Conservation (phyloP, 2,329 filamentous ascomycete genomes). For the Clonostachys rhizophaga region DNA sequence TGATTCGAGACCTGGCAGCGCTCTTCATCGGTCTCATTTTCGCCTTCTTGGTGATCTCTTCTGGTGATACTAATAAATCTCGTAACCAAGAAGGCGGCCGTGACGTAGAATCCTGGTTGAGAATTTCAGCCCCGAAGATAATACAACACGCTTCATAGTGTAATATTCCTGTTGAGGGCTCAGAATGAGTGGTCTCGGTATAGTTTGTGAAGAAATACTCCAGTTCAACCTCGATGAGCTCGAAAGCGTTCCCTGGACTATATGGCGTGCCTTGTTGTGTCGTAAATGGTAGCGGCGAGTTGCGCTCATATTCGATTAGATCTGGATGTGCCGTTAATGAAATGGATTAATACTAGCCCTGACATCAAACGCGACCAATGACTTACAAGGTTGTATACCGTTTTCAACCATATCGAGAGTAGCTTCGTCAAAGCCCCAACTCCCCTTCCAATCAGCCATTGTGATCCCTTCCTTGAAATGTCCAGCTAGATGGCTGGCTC, state of each 20-base stretch:
- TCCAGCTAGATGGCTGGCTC: conserved; percentile 16
- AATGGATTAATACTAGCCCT: too few species aligned
- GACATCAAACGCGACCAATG: not conserved
- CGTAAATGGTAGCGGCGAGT: conserved; percentile 12
- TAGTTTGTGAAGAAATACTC: conserved; percentile 13
- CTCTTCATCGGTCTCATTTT: conserved; percentile 14
- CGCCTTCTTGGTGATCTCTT: conserved; percentile 6
- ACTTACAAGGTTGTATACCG: conserved; percentile 31
- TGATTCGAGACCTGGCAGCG: conserved; percentile 9
- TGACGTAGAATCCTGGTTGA: too few species aligned
- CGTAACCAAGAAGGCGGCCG: conserved; percentile 11
- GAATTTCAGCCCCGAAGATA: conserved; percentile 15
- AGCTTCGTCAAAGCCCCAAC: conserved; percentile 14
- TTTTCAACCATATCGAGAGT: conserved; percentile 30
- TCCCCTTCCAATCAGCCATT: conserved; percentile 20
- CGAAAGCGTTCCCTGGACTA: conserved; percentile 18
- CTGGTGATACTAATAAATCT: conserved; percentile 12
- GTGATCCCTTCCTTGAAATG: conserved; percentile 17
- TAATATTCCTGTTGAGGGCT: conserved; percentile 5
- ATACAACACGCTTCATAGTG: conserved; percentile 17
- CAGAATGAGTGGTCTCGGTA: too few species aligned
- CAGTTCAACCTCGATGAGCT: conserved; percentile 26
- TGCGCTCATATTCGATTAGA: conserved; percentile 11
- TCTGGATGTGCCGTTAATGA: not conserved
- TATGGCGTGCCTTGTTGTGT: conserved; percentile 8